Evolutionary conservation across 1,139 yeast species (phyloP), one percentile per base, ranked within the genome.

Genomic region (Pichia sp.): DNA sequence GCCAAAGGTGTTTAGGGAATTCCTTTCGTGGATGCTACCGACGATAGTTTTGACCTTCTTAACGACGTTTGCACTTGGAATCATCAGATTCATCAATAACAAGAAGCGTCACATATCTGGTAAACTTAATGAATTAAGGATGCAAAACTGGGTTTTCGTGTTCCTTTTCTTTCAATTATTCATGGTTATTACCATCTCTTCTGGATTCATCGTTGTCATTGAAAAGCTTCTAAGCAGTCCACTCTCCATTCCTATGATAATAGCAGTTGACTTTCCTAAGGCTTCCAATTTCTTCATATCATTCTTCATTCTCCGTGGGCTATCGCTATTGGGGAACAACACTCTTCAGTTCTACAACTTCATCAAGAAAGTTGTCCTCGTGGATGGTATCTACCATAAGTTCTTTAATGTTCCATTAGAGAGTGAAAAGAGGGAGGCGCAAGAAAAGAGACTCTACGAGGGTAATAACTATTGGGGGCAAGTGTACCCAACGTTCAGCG

Each of bases 91-190:
- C 44, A 56, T 79, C 16, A 64, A 74, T 5, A 58, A 58, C 32
- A 60, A 67, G 37, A 74, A 74, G 46, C 77, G 80, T 7, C 66
- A 64, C 28, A 52, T 68, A 32, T 71, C 81, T 1, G 77, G 77
- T 1, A 65, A 77, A 5, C 73, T 71, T 40, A 53, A 74, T 12
- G 84, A 81, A 51, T 29, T 69, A 3, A 77, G 74, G 43, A 60
- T 76, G n/a, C 87, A 80, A 44, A 60, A 63, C 34, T 80, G 88
- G 87, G 60, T 75, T 60, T 65, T 79, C 65, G 61, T 67, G 46
- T 87, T 87, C 53, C 60, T 81, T 33, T 85, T 84, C 51, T 75
- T 85, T 30, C 96, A 87, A 48, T 74, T 85, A 28, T 87, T 87
- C 47, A 57, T 87, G 29, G 91, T 87, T 20, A 87, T 87, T 2